Percentiles rank a stretch among this genome's conserved stretches.
Conservation (phyloP, 176 grass and related monocot genomes). For the Oryza glaberrima region DNA sequence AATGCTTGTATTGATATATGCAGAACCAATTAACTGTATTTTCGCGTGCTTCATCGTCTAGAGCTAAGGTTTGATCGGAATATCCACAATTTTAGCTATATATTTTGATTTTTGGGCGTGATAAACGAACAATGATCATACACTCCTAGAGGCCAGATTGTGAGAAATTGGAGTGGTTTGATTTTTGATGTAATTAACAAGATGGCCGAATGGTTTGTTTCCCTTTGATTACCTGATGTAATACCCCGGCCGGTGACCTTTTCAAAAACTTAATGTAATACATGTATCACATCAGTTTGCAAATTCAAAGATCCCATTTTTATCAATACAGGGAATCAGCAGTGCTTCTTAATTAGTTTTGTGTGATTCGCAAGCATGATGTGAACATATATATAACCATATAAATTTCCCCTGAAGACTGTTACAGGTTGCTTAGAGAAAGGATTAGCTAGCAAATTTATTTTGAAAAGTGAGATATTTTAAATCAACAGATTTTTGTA, state of each 20-base stretch:
- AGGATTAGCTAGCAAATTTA: neutral
- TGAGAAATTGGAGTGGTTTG: too few relatives aligned
- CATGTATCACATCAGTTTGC: neutral
- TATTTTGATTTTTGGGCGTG: neutral
- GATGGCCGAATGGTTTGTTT: neutral
- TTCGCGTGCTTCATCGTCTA: too few relatives aligned
- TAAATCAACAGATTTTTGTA: neutral
- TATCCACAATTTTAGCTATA: neutral
- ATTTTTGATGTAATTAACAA: too few relatives aligned
- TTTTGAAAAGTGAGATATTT: neutral
- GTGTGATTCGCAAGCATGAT: neutral
- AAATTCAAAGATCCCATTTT: neutral
- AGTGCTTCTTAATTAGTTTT: neutral
- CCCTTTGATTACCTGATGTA: neutral
- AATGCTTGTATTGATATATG: constrained; percentile 7
- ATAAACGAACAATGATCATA: too few relatives aligned
- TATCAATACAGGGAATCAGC: neutral
- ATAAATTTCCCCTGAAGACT: neutral
- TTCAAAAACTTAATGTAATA: neutral
- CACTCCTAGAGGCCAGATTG: too few relatives aligned
- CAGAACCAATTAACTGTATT: neutral
- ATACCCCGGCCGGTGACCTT: neutral
- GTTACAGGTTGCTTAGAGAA: neutral
- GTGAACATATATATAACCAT: neutral
- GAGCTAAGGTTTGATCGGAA: too few relatives aligned